A percentile compares a stretch with the other conserved stretches of the same genome.
phyloP scores from a whole-genome alignment of 2,329 filamentous ascomycete genomes.

The Xylaria sp. region DNA sequence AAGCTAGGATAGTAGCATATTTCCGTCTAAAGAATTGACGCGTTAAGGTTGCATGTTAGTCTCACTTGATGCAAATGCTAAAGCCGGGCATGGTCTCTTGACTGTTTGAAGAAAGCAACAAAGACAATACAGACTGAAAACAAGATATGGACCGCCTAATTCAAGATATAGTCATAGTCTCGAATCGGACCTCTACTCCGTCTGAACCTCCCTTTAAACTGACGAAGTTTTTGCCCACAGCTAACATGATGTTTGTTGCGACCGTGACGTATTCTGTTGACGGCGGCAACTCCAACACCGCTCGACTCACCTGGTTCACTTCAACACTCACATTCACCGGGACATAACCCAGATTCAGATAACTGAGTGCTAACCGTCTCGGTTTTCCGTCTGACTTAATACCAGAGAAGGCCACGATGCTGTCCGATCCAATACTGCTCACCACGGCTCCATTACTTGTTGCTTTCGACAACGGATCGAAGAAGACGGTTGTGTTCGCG shows the following conservation, averaged over 20 bases:
- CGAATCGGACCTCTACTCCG: conserved; percentile 20
- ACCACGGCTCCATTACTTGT: conserved; percentile 28
- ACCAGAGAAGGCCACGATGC: conserved; percentile 29
- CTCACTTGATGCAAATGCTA: not conserved
- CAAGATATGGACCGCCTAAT: not conserved
- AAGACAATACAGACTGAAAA: not conserved
- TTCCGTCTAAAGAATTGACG: not conserved
- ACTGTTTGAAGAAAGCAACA: not conserved
- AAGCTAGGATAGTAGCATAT: not conserved
- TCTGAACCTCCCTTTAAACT: conserved; percentile 24
- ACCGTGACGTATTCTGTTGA: conserved; percentile 20
- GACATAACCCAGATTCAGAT: conserved; percentile 22
- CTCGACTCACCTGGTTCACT: conserved; percentile 25
- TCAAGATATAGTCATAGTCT: conserved; percentile 22
- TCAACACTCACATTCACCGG: conserved; percentile 19
- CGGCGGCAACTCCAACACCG: conserved; percentile 18
- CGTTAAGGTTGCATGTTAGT: not conserved
- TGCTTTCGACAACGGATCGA: conserved; percentile 22
- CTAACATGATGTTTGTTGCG: conserved; percentile 17
- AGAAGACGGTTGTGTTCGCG: conserved; percentile 21
- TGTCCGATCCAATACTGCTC: conserved; percentile 23
- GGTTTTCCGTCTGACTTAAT: conserved; percentile 21
- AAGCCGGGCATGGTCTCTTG: not conserved
- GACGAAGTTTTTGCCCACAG: conserved; percentile 29
- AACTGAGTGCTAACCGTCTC: conserved; percentile 20